Evolutionary conservation across 2,329 filamentous ascomycete genomes (phyloP).

Genomic region (Trichoderma atrobrunneum): DNA sequence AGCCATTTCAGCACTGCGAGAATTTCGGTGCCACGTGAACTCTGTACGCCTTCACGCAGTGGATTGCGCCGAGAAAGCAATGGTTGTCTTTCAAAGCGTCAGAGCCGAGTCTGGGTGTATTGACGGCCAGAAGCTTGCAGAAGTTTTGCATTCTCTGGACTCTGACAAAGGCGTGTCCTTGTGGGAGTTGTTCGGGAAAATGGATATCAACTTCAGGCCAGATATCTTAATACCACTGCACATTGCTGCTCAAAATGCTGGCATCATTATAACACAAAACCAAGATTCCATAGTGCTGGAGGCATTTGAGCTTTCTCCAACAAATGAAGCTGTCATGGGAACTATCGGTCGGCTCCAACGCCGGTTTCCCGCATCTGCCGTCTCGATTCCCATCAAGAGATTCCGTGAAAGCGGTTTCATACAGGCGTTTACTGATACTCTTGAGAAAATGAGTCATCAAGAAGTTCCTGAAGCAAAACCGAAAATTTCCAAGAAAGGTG

Average conservation of each 20-base stretch:
- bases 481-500: background rate
- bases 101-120: background rate
- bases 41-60: background rate
- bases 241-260: background rate
- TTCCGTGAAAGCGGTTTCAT: background rate
- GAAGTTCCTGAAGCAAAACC: slow-evolving; percentile 19
- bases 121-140: background rate
- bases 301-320: background rate
- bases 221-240: background rate
- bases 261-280: background rate
- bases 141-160: background rate
- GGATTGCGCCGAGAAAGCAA: background rate
- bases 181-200: background rate
- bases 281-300: background rate
- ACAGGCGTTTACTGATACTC: background rate
- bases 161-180: background rate
- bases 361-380: background rate
- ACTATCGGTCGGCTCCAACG: background rate
- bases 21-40: background rate
- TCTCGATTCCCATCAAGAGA: background rate
- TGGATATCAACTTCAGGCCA: background rate
- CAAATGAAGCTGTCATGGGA: background rate
- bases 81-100: background rate
- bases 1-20: background rate
- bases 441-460: slow-evolving; percentile 32